phyloP scores from a whole-genome alignment of 768 basidiomycete species.

The Sarcomyxa edulis region DNA sequence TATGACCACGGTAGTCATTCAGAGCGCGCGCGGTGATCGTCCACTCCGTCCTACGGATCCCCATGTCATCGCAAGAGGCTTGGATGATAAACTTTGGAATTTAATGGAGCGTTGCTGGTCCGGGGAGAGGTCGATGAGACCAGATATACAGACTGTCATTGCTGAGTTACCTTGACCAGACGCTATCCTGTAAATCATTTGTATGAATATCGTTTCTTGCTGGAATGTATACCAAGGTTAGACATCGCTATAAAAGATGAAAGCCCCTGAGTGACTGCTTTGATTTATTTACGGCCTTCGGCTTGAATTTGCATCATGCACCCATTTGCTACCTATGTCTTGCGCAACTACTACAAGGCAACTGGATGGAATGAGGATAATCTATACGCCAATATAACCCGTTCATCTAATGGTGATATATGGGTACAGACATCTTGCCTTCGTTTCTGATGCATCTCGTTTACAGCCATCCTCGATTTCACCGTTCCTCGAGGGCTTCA shows the following conservation, averaged over 20 bases:
- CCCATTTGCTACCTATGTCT: conserved; percentile 82
- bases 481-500: conserved; percentile 76
- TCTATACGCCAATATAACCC: conserved; percentile 83
- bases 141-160: conserved; percentile 10
- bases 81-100: conserved; percentile 14
- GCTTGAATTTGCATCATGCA: conserved; percentile 60
- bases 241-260: too few species aligned
- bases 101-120: conserved; percentile 12
- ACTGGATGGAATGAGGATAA: conserved; percentile 98
- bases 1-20: conserved; percentile 46
- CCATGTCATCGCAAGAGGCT: conserved; percentile 9
- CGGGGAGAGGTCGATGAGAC: conserved; percentile 6
- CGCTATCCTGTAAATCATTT: too few species aligned
- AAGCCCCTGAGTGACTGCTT: not conserved
- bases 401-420: conserved; percentile 74
- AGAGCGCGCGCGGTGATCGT: conserved; percentile 18
- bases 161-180: too few species aligned
- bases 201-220: too few species aligned
- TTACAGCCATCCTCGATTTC: conserved; percentile 86
- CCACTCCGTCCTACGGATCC: conserved; percentile 11
- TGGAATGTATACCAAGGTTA: too few species aligned
- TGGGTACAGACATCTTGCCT: conserved; percentile 7
- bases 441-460: conserved; percentile 7
- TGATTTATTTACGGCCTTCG: not conserved
- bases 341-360: conserved; percentile 85